These are phyloP conservation scores for Graphiopsis chlorocephala DNA, from an alignment of 2,329 filamentous ascomycete species.

Conservation along the genomic window DNA sequence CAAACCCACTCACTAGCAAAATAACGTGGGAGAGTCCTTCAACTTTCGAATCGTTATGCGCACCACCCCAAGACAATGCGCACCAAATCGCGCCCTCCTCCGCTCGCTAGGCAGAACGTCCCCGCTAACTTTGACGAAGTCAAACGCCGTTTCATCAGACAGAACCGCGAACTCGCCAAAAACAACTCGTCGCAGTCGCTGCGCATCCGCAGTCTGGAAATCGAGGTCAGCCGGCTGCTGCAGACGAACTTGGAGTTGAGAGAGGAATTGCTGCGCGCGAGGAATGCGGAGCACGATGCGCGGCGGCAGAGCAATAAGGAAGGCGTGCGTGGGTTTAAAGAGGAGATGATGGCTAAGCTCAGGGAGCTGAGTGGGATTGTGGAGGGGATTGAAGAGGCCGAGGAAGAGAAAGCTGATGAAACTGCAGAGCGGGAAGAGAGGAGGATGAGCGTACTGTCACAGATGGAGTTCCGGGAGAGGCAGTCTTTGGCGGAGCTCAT, in stretches of 20 bases:
- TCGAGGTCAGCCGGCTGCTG: constrained; percentile 70
- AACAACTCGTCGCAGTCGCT: constrained; percentile 75
- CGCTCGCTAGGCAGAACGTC: constrained; percentile 9
- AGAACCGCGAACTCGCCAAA: constrained; percentile 78
- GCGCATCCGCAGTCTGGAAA: constrained; percentile 72
- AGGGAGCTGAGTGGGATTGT: constrained; percentile 67
- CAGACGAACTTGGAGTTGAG: constrained; percentile 76
- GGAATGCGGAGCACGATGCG: constrained; percentile 61
- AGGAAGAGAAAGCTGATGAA: constrained; percentile 19
- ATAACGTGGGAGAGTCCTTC: not conserved
- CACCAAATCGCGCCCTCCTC: constrained; percentile 29
- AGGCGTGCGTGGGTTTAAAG: constrained; percentile 67
- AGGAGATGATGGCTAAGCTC: constrained; percentile 69
- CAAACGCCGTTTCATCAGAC: constrained; percentile 73
- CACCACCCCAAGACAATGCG: constrained; percentile 26
- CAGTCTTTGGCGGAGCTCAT: constrained; percentile 33
- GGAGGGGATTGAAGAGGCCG: constrained; percentile 56
- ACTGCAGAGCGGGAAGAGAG: constrained; percentile 19
- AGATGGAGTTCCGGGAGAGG: constrained; percentile 30
- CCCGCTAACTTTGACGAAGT: constrained; percentile 51
- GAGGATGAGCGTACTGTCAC: constrained; percentile 14
- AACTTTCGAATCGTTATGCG: not conserved
- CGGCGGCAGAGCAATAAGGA: constrained; percentile 59
- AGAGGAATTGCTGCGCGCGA: constrained; percentile 66
- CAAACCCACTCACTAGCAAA: not conserved